Percentiles rank a stretch among this genome's conserved stretches.
Conservation (phyloP, 177 flowering plant genomes). For the Vitis hybrid region DNA sequence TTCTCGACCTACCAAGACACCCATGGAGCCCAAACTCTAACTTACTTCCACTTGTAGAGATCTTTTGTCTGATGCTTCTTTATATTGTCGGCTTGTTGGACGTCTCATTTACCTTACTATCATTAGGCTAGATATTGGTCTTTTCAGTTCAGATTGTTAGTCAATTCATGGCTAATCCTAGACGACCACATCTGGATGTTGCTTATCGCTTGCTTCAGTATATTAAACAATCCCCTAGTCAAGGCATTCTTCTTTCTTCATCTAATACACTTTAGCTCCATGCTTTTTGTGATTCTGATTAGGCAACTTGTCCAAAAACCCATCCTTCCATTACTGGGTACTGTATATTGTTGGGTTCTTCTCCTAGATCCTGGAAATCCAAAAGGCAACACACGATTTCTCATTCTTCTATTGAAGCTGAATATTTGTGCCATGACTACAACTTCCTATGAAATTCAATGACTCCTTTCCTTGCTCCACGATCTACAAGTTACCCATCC, state of each 20-base stretch:
- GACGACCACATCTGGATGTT: neutral
- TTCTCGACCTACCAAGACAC: too few relatives aligned
- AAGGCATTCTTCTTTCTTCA: neutral
- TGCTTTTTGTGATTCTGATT: slow-evolving; percentile 4
- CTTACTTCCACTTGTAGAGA: too few relatives aligned
- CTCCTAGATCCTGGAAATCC: neutral
- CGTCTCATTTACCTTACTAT: slow-evolving; percentile 3
- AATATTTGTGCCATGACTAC: slow-evolving; percentile 4
- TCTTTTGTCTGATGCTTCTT: too few relatives aligned
- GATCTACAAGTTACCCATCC: neutral
- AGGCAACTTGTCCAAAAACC: neutral
- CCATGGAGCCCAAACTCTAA: too few relatives aligned
- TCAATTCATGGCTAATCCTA: neutral
- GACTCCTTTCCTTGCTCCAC: neutral
- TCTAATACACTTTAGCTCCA: neutral
- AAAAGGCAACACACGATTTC: neutral
- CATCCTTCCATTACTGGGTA: neutral
- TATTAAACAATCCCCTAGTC: neutral
- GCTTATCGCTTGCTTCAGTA: neutral
- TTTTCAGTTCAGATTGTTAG: neutral
- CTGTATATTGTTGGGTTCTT: neutral
- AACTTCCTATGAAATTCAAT: neutral
- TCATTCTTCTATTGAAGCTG: slow-evolving; percentile 3
- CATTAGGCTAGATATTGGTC: neutral
- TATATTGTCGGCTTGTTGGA: neutral